These are phyloP conservation scores for Volvariella volvacea DNA, from an alignment of 1,284 basidiomycete genomes.

Conservation along the genomic window DNA sequence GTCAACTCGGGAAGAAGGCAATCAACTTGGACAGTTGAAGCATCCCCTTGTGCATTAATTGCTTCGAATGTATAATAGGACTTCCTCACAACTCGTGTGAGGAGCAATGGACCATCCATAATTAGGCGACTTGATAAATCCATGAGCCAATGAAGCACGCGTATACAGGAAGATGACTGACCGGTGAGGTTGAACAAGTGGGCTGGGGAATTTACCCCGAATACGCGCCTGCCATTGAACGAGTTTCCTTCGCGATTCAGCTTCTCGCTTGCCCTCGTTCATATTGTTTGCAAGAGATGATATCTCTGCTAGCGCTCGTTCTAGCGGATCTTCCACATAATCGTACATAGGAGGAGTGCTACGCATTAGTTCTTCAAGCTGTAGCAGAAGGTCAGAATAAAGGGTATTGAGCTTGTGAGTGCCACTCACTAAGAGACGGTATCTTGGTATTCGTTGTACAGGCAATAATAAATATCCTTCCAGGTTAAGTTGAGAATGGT, in stretches of 20 bases:
- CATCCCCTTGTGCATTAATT: slow-evolving; percentile 68
- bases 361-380: slow-evolving; percentile 81
- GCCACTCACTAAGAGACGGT: slow-evolving; percentile 73
- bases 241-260: slow-evolving; percentile 83
- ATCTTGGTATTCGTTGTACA: slow-evolving; percentile 94
- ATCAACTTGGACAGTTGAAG: slow-evolving; percentile 81
- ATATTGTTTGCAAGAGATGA: slow-evolving; percentile 84
- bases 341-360: slow-evolving; percentile 76
- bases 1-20: slow-evolving; percentile 80
- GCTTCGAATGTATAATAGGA: slow-evolving; percentile 80
- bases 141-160: background rate
- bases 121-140: slow-evolving; percentile 61
- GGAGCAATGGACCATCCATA: slow-evolving; percentile 78
- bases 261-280: slow-evolving; percentile 95
- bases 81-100: slow-evolving; percentile 89
- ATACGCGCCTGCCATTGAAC: slow-evolving; percentile 93
- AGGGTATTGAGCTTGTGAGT: slow-evolving; percentile 1
- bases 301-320: slow-evolving; percentile 81
- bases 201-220: slow-evolving; percentile 86
- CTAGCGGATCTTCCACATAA: slow-evolving; percentile 75
- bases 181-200: slow-evolving; percentile 96
- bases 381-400: slow-evolving; percentile 11
- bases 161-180: slow-evolving; percentile 24
- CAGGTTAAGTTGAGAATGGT: slow-evolving; percentile 94
- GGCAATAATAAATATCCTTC: slow-evolving; percentile 94